Evolutionary conservation across 805 yeast genomes (phyloP), one percentile per base, ranked within the genome.

Genomic region (Zygotorulaspora florentina): DNA sequence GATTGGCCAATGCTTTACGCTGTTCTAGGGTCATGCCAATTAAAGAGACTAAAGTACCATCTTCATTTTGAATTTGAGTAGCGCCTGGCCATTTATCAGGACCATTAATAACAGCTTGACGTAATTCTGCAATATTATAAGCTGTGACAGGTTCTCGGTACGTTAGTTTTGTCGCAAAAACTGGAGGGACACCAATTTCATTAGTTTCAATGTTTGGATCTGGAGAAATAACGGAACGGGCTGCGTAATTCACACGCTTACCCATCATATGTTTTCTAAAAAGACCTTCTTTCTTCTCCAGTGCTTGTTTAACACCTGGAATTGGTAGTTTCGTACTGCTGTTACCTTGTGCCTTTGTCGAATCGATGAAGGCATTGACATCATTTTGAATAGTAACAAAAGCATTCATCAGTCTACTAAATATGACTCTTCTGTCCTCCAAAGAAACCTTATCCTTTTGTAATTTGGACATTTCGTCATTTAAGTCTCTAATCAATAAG

Each of bases 181-280:
- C 99, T 0, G 99, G 99, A 27, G 99, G 99, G 46, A 93, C 91
- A 71, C 99, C 99, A 64, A 93, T 91, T 70, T 93, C 96, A 65
- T 90, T 88, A 11, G 99, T 95, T 72, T 93, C 99, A 58, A 93
- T 77, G 73, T 86, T 93, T 46, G 99, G 99, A 71, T 93, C 99
- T 5, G 98, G 98, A 6, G 98, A 90, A 70, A 93, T 93, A 59
- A 93, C 99, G 8, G 99, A 91, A 71, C 99, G 88, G 42, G 99
- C 99, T 43, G 98, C 96, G 62, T 87, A 91, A 67, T 93, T 95
- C 49, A 93, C 99, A 75, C 99, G 89, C 76, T 93, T 93, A 66
- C 99, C 99, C 99, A 93, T 93, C 99, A 93, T 93, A 64, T 93
- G 96, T 66, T 91, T 93, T 74, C 99, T 81, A 76, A 93, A 93